A percentile compares a stretch with the other conserved stretches of the same genome.
Evolutionary conservation across 2,329 filamentous ascomycete genomes (phyloP).

Genomic region (Colletotrichum somersetense): DNA sequence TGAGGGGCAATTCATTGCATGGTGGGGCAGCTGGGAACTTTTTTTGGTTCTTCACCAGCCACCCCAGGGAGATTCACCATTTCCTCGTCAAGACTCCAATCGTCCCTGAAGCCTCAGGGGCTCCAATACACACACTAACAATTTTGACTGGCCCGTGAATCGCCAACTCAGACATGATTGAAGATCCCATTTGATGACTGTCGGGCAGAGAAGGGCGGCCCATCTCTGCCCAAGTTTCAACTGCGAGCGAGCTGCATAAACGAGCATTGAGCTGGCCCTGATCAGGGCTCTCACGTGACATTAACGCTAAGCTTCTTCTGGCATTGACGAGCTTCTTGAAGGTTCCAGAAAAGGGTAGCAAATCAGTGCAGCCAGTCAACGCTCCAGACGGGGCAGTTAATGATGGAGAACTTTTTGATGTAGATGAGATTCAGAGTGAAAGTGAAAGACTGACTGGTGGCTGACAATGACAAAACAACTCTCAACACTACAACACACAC

Average conservation of each 20-base stretch:
- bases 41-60: conserved; percentile 43
- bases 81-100: conserved; percentile 16
- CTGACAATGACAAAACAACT: conserved; percentile 37
- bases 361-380: conserved; percentile 37
- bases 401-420: conserved; percentile 40
- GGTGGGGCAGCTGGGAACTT: conserved; percentile 66
- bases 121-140: conserved; percentile 4
- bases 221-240: conserved; percentile 32
- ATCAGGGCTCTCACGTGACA: conserved; percentile 44
- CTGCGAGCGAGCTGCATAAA: conserved; percentile 32
- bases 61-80: conserved; percentile 23
- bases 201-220: conserved; percentile 18
- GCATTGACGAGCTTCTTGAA: conserved; percentile 53
- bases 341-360: conserved; percentile 54
- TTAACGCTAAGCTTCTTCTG: conserved; percentile 46
- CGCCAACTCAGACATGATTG: conserved; percentile 31
- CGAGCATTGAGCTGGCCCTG: conserved; percentile 33
- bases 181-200: conserved; percentile 27
- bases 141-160: conserved; percentile 33
- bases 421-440: conserved; percentile 38
- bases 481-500: conserved; percentile 13
- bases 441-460: conserved; percentile 29
- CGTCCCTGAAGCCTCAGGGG: background rate
- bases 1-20: conserved; percentile 68
- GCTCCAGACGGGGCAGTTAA: conserved; percentile 3